Base-by-base conservation (phyloP, 345 rosid genomes). In the Physaria fendleri region DNA sequence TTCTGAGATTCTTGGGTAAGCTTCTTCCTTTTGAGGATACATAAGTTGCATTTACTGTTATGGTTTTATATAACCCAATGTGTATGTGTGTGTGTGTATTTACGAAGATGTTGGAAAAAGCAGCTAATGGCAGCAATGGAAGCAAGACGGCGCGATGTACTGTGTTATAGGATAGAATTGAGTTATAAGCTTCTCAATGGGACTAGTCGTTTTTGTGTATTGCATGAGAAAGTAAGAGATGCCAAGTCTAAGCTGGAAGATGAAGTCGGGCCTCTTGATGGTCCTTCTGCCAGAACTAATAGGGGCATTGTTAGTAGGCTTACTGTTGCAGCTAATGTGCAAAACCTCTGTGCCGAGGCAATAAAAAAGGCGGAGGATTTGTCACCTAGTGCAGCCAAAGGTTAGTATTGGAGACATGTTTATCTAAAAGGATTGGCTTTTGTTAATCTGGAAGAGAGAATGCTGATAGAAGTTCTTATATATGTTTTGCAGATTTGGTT, bases 301-400 rank as follows among this genome's bases (percentile, higher is more conserved):
- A 80, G 88, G 2, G 97, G 92, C 18, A 85, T 89, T 66, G 99
- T 93, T 34, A 87, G 96, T 76, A 67, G 97, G 66, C 99, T 93
- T 52, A 60, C 92, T 61, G 76, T 85, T 18, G 95, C 95, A 17
- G 79, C 64, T 28, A 82, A 82, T 8, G 86, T 89, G 71, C 88
- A 81, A 74, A 84, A 77, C 58, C 92, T 89, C 29, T 93, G 99
- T 59, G 56, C 74, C 62, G 64, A 71, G 72, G 99, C 95, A 16
- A 81, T 82, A 2, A 78, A 85, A 44, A 83, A 66, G 65, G 95
- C 85, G 1, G 88, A 85, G 45, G 83, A 82, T 22, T 79, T 75
- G 77, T 75, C 87, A 68, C 75, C 72, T 16, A 63, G 32, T 17
- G 55, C 69, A 51, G 64, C 65, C 40, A 79, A 76, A 87, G 93